A percentile compares a stretch with the other conserved stretches of the same genome.
Evolutionary conservation across 176 grass and related monocot genomes (phyloP).

Genomic region (sorghum (Sorghum bicolor)): DNA sequence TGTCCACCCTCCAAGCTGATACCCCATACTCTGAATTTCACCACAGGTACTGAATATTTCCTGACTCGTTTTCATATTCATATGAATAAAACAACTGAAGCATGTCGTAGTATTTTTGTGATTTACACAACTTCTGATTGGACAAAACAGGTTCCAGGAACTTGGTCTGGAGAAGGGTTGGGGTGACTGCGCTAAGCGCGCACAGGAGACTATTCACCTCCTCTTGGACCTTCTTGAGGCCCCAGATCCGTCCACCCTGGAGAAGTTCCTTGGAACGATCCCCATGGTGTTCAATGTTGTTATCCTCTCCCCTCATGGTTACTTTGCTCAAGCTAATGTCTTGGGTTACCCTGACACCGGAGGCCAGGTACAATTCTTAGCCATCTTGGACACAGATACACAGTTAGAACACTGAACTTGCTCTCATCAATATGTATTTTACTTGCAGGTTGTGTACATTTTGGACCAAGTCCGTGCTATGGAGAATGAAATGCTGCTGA

Average conservation of each 20-base stretch:
- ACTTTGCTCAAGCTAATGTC: constrained; percentile 98
- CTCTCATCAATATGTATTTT: constrained; percentile 10
- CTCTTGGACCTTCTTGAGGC: constrained; percentile 98
- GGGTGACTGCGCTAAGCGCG: constrained; percentile 83
- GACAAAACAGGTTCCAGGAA: constrained; percentile 80
- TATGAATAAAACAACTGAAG: not conserved
- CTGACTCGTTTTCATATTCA: not conserved
- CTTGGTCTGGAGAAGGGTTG: constrained; percentile 96
- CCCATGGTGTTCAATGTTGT: constrained; percentile 99
- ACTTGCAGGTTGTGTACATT: constrained; percentile 88
- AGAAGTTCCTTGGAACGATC: constrained; percentile 91
- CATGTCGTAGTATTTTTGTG: not conserved
- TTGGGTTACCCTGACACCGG: constrained; percentile 99
- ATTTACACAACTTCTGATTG: constrained; percentile 1
- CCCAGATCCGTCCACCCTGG: constrained; percentile 83
- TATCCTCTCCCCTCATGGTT: constrained; percentile 90
- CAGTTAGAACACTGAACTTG: not conserved
- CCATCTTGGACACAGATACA: not conserved
- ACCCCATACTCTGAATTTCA: constrained; percentile 87
- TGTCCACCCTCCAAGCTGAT: constrained; percentile 55
- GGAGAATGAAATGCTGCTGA: constrained; percentile 93
- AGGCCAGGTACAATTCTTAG: constrained; percentile 67
- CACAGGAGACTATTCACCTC: constrained; percentile 85
- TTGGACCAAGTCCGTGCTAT: constrained; percentile 99
- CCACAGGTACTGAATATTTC: constrained; percentile 54